phyloP scores from a whole-genome alignment of 2,329 filamentous ascomycete species.

The Fusarium tricinctum region DNA sequence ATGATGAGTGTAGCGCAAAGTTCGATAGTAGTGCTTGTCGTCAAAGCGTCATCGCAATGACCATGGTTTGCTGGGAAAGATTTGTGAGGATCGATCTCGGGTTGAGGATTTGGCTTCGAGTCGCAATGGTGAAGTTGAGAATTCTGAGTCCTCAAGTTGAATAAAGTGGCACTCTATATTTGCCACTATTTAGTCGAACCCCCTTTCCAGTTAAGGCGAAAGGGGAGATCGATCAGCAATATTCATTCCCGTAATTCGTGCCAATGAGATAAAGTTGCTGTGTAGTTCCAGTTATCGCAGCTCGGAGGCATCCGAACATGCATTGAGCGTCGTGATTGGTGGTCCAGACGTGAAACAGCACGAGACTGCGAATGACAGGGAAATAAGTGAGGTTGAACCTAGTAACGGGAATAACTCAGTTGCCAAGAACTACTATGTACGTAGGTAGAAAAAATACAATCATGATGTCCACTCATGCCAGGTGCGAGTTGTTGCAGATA shows the following conservation, averaged over 20 bases:
- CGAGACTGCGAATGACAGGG: neutral
- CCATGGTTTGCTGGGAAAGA: neutral
- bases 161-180: slow-evolving; percentile 12
- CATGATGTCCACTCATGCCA: neutral
- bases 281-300: neutral
- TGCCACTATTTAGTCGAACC: slow-evolving; percentile 2
- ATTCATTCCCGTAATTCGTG: neutral
- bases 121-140: neutral
- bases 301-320: neutral
- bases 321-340: neutral
- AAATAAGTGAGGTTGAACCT: slow-evolving; percentile 3
- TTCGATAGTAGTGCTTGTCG: too few species aligned
- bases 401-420: neutral
- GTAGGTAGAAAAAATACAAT: too few species aligned
- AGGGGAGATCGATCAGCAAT: neutral
- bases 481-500: slow-evolving; percentile 4
- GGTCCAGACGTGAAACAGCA: neutral
- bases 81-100: neutral
- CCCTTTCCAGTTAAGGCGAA: neutral
- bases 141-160: neutral
- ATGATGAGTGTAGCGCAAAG: too few species aligned
- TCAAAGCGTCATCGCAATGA: neutral
- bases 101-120: too few species aligned
- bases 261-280: neutral
- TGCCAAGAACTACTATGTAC: too few species aligned